Base-by-base conservation (phyloP, 1,284 basidiomycete species). In the Ustanciosporium gigantosporum region DNA sequence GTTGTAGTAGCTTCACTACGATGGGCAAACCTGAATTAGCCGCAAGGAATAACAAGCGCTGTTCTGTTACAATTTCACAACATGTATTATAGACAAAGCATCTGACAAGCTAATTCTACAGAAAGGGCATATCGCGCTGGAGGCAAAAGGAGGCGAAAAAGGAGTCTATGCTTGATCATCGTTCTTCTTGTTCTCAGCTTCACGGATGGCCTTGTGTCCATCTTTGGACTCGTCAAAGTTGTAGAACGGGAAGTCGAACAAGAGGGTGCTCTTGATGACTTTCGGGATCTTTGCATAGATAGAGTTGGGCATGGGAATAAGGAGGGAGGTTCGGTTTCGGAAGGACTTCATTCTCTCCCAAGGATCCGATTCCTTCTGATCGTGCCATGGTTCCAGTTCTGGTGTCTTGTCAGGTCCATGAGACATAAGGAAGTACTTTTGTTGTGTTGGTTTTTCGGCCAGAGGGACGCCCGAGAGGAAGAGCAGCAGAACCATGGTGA, bases 391-490 rank as follows among this genome's bases (percentile, higher is more conserved):
- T 21, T 67, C 46, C 16, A 61, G 29, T 3, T 23, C 41, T 37
- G 3, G 48, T 25, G 19, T 51, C 36, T 66, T 73, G 24, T 66
- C 48, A 11, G 58, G 53, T 3, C 55, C 70, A 31, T 68, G 72
- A 16, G 82, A 82, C 73, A 86, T 81, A 39, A 87, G 79, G 76
- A 83, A 88, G 70, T 84, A 87, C 61, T 82, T 83, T 68, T 84
- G 82, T 4, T 86, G 86, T 17, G 83, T 82, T 1, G 87, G 86
- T 74, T 87, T 88, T 73, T 88, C 87, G 1, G 86, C 86, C 0
- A 85, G 85, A 0, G 87, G 88, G 15, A 89, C 72, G 3, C 87
- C 88, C 3, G 86, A 87, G 3, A 81, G 16, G 88, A 78, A 29
- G 84, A 55, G 44, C 36, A 46, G 41, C 15, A 73, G 56, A 15